Evolutionary conservation across 1,139 yeast genomes (phyloP).

Genomic region (Suhomyces ambrosiae): DNA sequence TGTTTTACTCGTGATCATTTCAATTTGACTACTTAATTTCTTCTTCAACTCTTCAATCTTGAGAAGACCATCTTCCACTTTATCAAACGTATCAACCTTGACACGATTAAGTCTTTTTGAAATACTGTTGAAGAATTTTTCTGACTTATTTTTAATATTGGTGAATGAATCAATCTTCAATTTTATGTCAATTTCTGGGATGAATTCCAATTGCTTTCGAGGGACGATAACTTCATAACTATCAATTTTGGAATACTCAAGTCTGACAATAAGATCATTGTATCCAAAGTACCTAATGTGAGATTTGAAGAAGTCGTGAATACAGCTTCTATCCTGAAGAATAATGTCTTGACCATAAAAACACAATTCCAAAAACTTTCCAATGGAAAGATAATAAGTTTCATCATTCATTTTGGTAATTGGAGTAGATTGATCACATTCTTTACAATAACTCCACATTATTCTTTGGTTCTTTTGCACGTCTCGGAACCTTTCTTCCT

Average conservation of each 20-base stretch:
- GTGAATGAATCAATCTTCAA: slow-evolving; percentile 67
- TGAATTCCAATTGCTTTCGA: slow-evolving; percentile 68
- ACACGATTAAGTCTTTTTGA: slow-evolving; percentile 71
- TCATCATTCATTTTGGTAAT: slow-evolving; percentile 84
- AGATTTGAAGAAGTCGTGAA: slow-evolving; percentile 76
- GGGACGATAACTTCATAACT: slow-evolving; percentile 81
- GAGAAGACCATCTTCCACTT: slow-evolving; percentile 66
- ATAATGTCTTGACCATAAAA: slow-evolving; percentile 70
- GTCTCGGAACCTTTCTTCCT: slow-evolving; percentile 28
- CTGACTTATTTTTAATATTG: slow-evolving; percentile 55
- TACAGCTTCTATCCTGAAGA: slow-evolving; percentile 55
- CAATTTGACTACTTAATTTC: slow-evolving; percentile 55
- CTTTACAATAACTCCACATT: slow-evolving; percentile 91
- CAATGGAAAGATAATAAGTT: slow-evolving; percentile 89
- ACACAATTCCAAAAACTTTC: slow-evolving; percentile 83
- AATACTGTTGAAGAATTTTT: slow-evolving; percentile 73
- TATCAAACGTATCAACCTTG: slow-evolving; percentile 77
- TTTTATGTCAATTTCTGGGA: slow-evolving; percentile 68
- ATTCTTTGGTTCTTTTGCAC: slow-evolving; percentile 52
- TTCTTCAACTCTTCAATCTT: slow-evolving; percentile 60
- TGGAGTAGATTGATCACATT: slow-evolving; percentile 76
- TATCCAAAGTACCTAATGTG: slow-evolving; percentile 85
- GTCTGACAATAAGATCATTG: slow-evolving; percentile 74
- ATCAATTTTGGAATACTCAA: slow-evolving; percentile 77
- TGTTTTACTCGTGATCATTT: slow-evolving; percentile 46